Percentiles rank a stretch among this genome's conserved stretches.
These are phyloP conservation scores for Corylus heterophylla DNA, from an alignment of 306 rosid species.

Conservation along the genomic window DNA sequence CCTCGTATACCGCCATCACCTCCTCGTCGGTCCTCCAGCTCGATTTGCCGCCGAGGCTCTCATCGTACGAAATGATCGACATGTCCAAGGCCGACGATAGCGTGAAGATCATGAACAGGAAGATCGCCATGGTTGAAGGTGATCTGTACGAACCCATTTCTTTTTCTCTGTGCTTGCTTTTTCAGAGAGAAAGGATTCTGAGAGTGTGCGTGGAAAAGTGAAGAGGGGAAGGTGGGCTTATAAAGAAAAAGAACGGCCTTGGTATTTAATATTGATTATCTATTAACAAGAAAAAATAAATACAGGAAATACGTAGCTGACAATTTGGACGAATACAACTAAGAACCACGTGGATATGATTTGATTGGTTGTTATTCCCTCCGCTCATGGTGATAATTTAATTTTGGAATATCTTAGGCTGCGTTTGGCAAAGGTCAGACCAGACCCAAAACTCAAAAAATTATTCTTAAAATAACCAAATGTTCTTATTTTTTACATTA, in stretches of 20 bases:
- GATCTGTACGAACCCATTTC: conserved; percentile 53
- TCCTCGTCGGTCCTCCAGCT: conserved; percentile 54
- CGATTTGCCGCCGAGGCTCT: conserved; percentile 28
- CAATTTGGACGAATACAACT: too few species aligned
- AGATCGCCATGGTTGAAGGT: conserved; percentile 21
- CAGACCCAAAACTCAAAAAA: too few species aligned
- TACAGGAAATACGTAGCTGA: not conserved
- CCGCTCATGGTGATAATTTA: not conserved
- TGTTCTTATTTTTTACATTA: too few species aligned
- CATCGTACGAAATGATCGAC: conserved; percentile 70
- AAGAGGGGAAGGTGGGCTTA: conserved; percentile 37
- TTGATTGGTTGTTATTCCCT: not conserved
- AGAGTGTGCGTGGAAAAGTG: conserved; percentile 6
- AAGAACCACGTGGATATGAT: conserved; percentile 14
- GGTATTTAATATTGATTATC: not conserved
- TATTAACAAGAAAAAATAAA: not conserved
- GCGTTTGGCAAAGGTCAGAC: too few species aligned
- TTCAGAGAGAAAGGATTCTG: not conserved
- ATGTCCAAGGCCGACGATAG: conserved; percentile 60
- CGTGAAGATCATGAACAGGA: conserved; percentile 39
- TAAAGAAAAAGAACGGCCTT: conserved; percentile 21
- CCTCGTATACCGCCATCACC: conserved; percentile 60
- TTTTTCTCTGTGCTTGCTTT: not conserved
- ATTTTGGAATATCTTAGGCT: not conserved
- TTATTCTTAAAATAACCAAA: too few species aligned